phyloP scores from a whole-genome alignment of 2,329 filamentous ascomycete species.

The Immersiporthe knoxdaviesiana region DNA sequence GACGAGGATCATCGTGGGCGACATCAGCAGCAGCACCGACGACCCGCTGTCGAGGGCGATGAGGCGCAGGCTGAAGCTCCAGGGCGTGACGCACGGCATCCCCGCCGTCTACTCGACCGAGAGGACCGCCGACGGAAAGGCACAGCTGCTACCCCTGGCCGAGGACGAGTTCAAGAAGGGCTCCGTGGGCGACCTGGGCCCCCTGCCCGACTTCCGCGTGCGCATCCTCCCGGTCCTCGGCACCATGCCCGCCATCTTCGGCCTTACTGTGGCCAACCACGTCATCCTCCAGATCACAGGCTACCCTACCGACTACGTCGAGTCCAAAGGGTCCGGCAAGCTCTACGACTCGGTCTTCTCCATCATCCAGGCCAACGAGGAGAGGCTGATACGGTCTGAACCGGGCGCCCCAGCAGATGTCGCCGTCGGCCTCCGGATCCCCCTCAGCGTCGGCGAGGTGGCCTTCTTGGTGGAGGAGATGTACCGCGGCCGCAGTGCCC shows the following conservation, averaged over 20 bases:
- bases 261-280: constrained; percentile 88
- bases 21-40: constrained; percentile 86
- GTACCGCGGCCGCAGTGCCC: constrained; percentile 77
- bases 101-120: constrained; percentile 93
- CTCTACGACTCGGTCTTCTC: constrained; percentile 86
- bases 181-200: constrained; percentile 80
- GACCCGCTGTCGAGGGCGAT: constrained; percentile 88
- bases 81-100: constrained; percentile 82
- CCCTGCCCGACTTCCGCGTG: constrained; percentile 89
- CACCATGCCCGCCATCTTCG: constrained; percentile 97
- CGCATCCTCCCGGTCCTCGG: constrained; percentile 94
- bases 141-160: constrained; percentile 80
- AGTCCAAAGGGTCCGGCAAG: constrained; percentile 82
- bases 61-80: constrained; percentile 73
- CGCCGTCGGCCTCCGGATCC: constrained; percentile 74
- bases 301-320: constrained; percentile 85
- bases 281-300: constrained; percentile 78
- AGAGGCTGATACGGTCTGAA: constrained; percentile 66
- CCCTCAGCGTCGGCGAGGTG: constrained; percentile 78
- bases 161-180: constrained; percentile 90
- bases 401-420: constrained; percentile 51
- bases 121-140: constrained; percentile 87
- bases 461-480: constrained; percentile 90
- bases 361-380: constrained; percentile 76
- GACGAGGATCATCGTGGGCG: constrained; percentile 85